A percentile compares a stretch with the other conserved stretches of the same genome.
phyloP scores from a whole-genome alignment of 2,329 filamentous ascomycete genomes.

The Purpureocillium takamizusanense region DNA sequence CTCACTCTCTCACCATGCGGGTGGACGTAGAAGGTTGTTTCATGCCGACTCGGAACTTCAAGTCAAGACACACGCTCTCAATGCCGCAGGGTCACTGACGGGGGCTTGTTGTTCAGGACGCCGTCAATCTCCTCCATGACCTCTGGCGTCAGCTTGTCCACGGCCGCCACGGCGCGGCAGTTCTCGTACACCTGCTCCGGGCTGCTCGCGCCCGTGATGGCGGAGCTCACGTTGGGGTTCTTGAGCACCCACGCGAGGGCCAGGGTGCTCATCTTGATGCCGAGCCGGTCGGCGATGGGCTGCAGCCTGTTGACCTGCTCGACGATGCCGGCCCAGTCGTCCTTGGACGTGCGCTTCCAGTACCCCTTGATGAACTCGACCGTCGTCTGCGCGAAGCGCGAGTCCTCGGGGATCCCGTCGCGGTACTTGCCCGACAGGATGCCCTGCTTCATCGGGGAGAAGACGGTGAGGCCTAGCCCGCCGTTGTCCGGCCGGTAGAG shows the following conservation, averaged over 20 bases:
- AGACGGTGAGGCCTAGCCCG: constrained; percentile 50
- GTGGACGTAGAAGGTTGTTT: too few relatives aligned
- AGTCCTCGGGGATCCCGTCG: constrained; percentile 49
- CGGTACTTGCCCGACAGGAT: constrained; percentile 61
- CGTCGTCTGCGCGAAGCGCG: constrained; percentile 45
- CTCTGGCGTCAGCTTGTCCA: constrained; percentile 49
- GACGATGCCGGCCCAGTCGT: constrained; percentile 46
- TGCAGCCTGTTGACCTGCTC: constrained; percentile 50
- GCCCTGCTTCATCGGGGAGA: constrained; percentile 48
- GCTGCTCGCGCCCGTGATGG: constrained; percentile 51
- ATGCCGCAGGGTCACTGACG: constrained; percentile 26
- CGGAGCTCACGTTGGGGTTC: constrained; percentile 52
- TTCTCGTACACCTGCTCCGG: constrained; percentile 53
- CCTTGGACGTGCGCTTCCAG: constrained; percentile 40
- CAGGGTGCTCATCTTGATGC: constrained; percentile 45
- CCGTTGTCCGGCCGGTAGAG: constrained; percentile 48
- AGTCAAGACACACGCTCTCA: too few relatives aligned
- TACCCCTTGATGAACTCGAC: constrained; percentile 47
- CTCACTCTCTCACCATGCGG: too few relatives aligned
- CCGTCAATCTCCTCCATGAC: constrained; percentile 51
- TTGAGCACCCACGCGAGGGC: constrained; percentile 55
- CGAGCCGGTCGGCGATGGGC: constrained; percentile 56
- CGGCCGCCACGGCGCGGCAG: constrained; percentile 37
- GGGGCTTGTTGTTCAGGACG: constrained; percentile 50
- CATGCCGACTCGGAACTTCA: too few relatives aligned